Conservation (phyloP, 2,329 filamentous ascomycete genomes). For the Bipolaris sorokiniana region DNA sequence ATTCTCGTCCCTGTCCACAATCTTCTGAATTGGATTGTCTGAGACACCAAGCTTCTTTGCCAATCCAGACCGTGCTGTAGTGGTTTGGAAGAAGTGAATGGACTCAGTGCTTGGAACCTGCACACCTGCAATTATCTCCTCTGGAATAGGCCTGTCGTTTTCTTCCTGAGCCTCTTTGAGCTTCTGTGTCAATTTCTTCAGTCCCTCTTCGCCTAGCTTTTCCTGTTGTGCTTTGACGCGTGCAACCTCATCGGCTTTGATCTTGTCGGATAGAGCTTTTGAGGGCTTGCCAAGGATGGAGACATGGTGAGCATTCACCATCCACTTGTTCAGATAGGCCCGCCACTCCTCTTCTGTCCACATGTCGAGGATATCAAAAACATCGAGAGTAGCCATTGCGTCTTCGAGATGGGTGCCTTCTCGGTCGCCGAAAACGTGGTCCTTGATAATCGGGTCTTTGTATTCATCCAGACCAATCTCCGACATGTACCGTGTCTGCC, state of each 20-base stretch:
- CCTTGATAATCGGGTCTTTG: constrained; percentile 83
- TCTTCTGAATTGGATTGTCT: constrained; percentile 73
- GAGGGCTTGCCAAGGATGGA: constrained; percentile 90
- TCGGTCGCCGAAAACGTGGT: constrained; percentile 87
- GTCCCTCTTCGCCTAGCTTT: constrained; percentile 78
- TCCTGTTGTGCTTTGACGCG: constrained; percentile 80
- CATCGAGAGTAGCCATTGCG: constrained; percentile 51
- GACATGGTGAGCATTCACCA: constrained; percentile 83
- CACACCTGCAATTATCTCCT: constrained; percentile 80
- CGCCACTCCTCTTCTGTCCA: constrained; percentile 90
- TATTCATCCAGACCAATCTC: constrained; percentile 84
- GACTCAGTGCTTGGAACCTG: constrained; percentile 83
- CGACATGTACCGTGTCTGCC: constrained; percentile 81
- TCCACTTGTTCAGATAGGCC: constrained; percentile 79
- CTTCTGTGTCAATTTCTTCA: constrained; percentile 74
- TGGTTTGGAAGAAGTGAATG: constrained; percentile 92
- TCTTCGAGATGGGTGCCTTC: constrained; percentile 66
- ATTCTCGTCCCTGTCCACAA: constrained; percentile 72
- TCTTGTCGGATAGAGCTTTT: constrained; percentile 74
- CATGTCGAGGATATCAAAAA: constrained; percentile 70
- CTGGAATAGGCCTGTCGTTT: constrained; percentile 86
- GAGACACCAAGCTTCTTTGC: constrained; percentile 73
- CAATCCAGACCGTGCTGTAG: constrained; percentile 80
- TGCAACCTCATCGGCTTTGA: constrained; percentile 80
- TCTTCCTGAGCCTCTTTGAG: constrained; percentile 84